phyloP scores from a whole-genome alignment of 225 moss, liverwort and hornwort genomes.

The Sphagnum tenellum region DNA sequence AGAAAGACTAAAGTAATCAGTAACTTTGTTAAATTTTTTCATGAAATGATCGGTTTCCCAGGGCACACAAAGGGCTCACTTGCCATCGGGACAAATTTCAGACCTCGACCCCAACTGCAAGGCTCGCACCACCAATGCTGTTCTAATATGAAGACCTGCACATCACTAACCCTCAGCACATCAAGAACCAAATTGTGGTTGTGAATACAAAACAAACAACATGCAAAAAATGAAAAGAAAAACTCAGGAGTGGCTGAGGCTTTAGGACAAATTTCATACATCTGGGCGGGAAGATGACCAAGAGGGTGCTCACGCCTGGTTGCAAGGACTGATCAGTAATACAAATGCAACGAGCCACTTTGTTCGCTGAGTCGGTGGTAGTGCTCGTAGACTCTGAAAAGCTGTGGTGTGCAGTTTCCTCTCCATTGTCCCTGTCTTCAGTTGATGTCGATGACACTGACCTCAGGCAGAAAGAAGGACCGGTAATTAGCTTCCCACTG shows the following conservation, averaged over 20 bases:
- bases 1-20: no score
- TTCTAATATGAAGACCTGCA: slow-evolving; percentile 57
- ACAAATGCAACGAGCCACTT: slow-evolving; percentile 81
- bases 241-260: no score
- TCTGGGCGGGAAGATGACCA: slow-evolving; percentile 86
- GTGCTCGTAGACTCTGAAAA: no score
- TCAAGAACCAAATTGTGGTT: no score
- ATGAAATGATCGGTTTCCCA: no score
- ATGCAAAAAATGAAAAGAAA: no score
- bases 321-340: slow-evolving; percentile 66
- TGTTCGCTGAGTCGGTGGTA: slow-evolving; percentile 2
- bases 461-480: slow-evolving; percentile 44
- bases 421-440: no score
- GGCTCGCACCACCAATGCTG: slow-evolving; percentile 59
- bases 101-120: slow-evolving; percentile 78
- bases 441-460: neutral
- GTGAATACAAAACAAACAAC: no score
- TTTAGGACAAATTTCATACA: slow-evolving; percentile 29
- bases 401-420: no score
- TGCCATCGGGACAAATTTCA: slow-evolving; percentile 85
- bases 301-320: slow-evolving; percentile 49
- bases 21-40: no score
- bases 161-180: neutral
- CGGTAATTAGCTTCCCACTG: slow-evolving; percentile 60
- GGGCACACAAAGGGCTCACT: slow-evolving; percentile 31